A percentile compares a stretch with the other conserved stretches of the same genome.
These are phyloP conservation scores for Carex kokanica DNA, from an alignment of 176 grass and related monocot genomes.

Conservation along the genomic window DNA sequence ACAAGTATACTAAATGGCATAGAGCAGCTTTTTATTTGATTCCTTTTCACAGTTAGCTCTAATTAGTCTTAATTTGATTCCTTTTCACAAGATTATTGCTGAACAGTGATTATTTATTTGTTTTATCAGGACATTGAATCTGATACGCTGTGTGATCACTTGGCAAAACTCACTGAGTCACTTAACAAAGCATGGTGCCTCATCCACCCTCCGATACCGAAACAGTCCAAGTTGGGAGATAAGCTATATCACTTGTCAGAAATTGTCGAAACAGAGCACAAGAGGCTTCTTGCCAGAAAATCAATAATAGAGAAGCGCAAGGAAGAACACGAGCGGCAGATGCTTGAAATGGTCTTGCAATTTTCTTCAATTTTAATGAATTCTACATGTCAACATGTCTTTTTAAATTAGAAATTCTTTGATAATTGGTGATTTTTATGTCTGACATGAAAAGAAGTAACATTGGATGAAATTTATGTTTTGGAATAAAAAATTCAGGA, in stretches of 20 bases:
- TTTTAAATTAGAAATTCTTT: not conserved
- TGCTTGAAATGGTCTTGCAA: slow-evolving; percentile 71
- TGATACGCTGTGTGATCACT: slow-evolving; percentile 62
- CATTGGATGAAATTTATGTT: not conserved
- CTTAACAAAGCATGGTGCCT: slow-evolving; percentile 69
- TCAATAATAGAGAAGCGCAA: slow-evolving; percentile 96
- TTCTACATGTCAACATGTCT: not conserved
- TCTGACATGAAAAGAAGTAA: not conserved
- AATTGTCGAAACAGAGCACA: slow-evolving; percentile 86
- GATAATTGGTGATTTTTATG: not conserved
- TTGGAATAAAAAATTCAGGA: slow-evolving; percentile 40
- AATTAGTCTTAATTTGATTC: not conserved
- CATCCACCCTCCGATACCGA: slow-evolving; percentile 50
- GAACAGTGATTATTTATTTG: slow-evolving; percentile 6
- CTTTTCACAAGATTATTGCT: not conserved
- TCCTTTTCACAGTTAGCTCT: too few relatives aligned
- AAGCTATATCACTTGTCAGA: slow-evolving; percentile 44
- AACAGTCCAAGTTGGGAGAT: slow-evolving; percentile 50
- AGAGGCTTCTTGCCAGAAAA: slow-evolving; percentile 87
- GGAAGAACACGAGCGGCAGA: slow-evolving; percentile 93
- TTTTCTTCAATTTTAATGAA: not conserved
- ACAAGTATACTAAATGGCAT: not conserved
- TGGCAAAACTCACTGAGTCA: slow-evolving; percentile 56
- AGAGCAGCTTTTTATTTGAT: too few relatives aligned
- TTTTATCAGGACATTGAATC: slow-evolving; percentile 71